These are phyloP conservation scores for Musa beccarii DNA, from an alignment of 176 grass and related monocot genomes.

Conservation along the genomic window DNA sequence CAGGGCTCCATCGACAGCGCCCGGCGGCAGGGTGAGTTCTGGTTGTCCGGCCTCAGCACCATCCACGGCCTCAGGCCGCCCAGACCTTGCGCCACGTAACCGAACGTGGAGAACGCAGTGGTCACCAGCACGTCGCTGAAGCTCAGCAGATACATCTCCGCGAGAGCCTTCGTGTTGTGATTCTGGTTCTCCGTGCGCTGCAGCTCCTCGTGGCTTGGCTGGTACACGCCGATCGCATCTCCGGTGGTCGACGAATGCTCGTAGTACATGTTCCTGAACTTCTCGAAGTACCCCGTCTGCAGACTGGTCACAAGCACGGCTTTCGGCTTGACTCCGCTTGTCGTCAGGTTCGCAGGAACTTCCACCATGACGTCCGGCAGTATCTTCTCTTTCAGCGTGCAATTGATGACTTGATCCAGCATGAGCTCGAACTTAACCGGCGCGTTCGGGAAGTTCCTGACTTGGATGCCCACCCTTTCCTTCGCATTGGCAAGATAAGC, in stretches of 20 bases:
- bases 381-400: conserved; percentile 1
- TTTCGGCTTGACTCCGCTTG: background rate
- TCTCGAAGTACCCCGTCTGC: background rate
- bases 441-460: background rate
- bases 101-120: conserved; percentile 4
- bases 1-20: conserved; percentile 19
- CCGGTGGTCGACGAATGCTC: conserved; percentile 4
- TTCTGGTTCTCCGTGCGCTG: conserved; percentile 5
- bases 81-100: conserved; percentile 14
- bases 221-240: conserved; percentile 10
- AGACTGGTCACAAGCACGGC: background rate
- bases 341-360: background rate
- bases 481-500: background rate
- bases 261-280: background rate
- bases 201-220: conserved; percentile 13
- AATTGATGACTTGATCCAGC: background rate
- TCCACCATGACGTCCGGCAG: background rate
- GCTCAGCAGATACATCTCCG: conserved; percentile 21
- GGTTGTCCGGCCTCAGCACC: background rate
- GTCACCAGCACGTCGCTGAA: conserved; percentile 16
- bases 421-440: background rate
- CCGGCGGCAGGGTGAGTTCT: background rate
- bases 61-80: conserved; percentile 17
- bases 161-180: conserved; percentile 8
- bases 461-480: background rate